Percentiles rank a stretch among this genome's conserved stretches.
phyloP scores from a whole-genome alignment of 805 yeast species.

The Zygotorulaspora florentina region DNA sequence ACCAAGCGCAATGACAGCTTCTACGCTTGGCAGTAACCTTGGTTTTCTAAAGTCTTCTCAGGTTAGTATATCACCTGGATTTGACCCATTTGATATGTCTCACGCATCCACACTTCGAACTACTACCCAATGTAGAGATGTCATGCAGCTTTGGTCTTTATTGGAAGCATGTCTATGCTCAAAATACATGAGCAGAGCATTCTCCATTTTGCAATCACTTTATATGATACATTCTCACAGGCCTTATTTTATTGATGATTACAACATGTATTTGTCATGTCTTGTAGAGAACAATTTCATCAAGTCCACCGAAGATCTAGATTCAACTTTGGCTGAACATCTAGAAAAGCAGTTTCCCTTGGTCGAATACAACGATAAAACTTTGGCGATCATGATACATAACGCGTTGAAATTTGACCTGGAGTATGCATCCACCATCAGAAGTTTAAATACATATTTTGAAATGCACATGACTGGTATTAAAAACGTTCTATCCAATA shows the following conservation, averaged over 20 bases:
- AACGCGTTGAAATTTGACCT: slow-evolving; percentile 34
- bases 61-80: slow-evolving; percentile 19
- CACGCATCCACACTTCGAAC: slow-evolving; percentile 15
- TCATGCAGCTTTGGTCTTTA: slow-evolving; percentile 67
- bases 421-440: slow-evolving; percentile 5
- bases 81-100: slow-evolving; percentile 29
- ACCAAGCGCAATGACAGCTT: slow-evolving; percentile 2
- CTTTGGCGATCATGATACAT: slow-evolving; percentile 56
- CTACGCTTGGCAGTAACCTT: slow-evolving; percentile 5
- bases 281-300: slow-evolving; percentile 11
- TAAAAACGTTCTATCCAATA: slow-evolving; percentile 21
- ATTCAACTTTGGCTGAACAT: slow-evolving; percentile 38
- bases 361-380: slow-evolving; percentile 47
- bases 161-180: slow-evolving; percentile 73
- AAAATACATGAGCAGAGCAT: slow-evolving; percentile 65
- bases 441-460: slow-evolving; percentile 18
- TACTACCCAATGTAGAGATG: slow-evolving; percentile 43
- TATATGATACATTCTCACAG: slow-evolving; percentile 43
- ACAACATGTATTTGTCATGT: slow-evolving; percentile 55
- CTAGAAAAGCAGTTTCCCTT: slow-evolving; percentile 39
- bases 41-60: slow-evolving; percentile 14
- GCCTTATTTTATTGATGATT: slow-evolving; percentile 56
- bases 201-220: slow-evolving; percentile 58
- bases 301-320: slow-evolving; percentile 39
- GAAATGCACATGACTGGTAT: slow-evolving; percentile 19